Evolutionary conservation across 148 eudicot genomes (phyloP).

Genomic region (Rhododendron ovatum): DNA sequence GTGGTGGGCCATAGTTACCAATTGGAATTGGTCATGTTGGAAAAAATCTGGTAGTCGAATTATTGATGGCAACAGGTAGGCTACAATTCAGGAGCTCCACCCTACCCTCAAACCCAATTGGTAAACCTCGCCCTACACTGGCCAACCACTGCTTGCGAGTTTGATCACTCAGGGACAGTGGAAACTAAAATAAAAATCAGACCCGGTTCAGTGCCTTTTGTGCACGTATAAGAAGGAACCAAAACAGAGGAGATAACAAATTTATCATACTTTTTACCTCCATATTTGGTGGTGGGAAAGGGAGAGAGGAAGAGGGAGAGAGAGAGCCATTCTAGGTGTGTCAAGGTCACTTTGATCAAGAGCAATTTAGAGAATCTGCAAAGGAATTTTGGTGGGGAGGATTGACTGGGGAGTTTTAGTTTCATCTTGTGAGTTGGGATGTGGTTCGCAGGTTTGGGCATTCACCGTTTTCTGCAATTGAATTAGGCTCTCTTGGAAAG

Average conservation of each 20-base stretch:
- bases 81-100: not conserved
- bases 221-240: not conserved
- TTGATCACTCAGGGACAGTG: constrained; percentile 21
- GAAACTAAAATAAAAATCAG: constrained; percentile 16
- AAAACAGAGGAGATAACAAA: not conserved
- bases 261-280: not conserved
- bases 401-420: not conserved
- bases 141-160: constrained; percentile 14
- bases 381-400: not conserved
- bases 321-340: not conserved
- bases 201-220: constrained; percentile 15
- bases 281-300: not conserved
- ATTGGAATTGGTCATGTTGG: not conserved
- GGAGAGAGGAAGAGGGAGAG: no score
- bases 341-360: not conserved
- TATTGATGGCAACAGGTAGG: not conserved
- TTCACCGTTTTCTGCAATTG: not conserved
- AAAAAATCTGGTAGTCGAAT: not conserved
- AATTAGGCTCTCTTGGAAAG: not conserved
- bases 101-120: not conserved
- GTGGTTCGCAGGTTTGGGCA: not conserved
- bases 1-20: not conserved
- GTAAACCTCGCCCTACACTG: not conserved
- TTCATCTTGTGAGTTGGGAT: not conserved
- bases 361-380: not conserved